Base-by-base conservation (phyloP, 2,329 filamentous ascomycete species). In the Septoria petroselini region DNA sequence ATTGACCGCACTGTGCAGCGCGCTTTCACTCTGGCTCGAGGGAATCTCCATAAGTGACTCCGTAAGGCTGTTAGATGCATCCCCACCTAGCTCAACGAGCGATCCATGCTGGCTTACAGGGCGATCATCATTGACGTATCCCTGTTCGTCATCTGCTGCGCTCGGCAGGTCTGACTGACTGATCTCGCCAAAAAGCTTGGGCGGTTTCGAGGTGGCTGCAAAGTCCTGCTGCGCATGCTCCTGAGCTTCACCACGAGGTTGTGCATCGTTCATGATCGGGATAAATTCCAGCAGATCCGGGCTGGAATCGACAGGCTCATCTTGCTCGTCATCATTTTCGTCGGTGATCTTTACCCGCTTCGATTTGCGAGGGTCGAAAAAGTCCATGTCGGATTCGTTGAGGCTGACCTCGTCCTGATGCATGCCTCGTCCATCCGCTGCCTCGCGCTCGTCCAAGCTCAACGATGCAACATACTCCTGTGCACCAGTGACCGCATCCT, bases 121-220 rank as follows among this genome's bases (percentile, higher is more conserved):
- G 18, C 38, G 14, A n/a, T 50, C 33, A 17, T 25, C 47, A 3
- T 35, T 27, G 9, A 29, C 46, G 12, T 48, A 18, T 15, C 30
- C 40, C 23, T 38, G 40, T 37, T 30, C 23, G 9, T 17, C 53
- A 15, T 50, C 29, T 7, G 15, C 74, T 12, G 80, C 80, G 60
- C 74, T 80, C 41, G 72, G 68, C 11, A 83, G 60, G 8, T 76
- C 76, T 15, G 79, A 80, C 21, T 73, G 67, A 8, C 76, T 76
- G 54, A 84, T 79, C 62, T 84, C 81, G 9, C 81, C 81, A 61
- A 84, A 84, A 4, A 84, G 69, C 41, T 76, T 77, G 12, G 55
- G 49, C 27, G 50, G 52, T 31, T 43, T 54, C 27, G 54, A 48
- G 19, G 44, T 50, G n/a, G 53, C 27, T 15, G 48, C 40, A 21